Percentiles rank a stretch among this genome's conserved stretches.
phyloP scores from a whole-genome alignment of 176 grass and related monocot species.

The Pontederia crassipes region DNA sequence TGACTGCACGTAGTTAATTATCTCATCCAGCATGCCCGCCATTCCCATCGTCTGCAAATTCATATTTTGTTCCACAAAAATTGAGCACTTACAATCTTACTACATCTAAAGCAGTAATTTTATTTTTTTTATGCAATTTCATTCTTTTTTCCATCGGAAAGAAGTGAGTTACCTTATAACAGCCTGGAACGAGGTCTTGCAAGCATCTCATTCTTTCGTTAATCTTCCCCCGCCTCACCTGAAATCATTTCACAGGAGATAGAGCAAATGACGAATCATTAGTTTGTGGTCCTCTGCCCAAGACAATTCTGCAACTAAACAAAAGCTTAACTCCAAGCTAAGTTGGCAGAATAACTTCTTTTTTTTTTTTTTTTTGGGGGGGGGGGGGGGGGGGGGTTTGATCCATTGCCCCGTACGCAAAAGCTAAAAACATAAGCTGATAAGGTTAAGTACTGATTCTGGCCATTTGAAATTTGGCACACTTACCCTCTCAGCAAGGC shows the following conservation, averaged over 20 bases:
- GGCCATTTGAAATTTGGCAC: neutral
- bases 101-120: neutral
- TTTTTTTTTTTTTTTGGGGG: too few species aligned
- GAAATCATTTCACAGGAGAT: neutral
- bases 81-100: neutral
- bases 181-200: slow-evolving; percentile 24
- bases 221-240: slow-evolving; percentile 21
- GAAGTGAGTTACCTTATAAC: slow-evolving; percentile 14
- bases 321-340: neutral
- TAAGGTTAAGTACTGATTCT: too few species aligned
- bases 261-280: neutral
- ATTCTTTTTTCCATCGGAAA: neutral
- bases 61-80: neutral
- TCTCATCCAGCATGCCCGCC: slow-evolving; percentile 21
- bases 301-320: too few species aligned
- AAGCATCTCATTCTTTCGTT: slow-evolving; percentile 24
- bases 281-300: neutral
- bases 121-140: neutral
- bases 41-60: slow-evolving; percentile 7
- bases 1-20: slow-evolving; percentile 25
- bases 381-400: neutral
- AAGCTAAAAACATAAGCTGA: too few species aligned
- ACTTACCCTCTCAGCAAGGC: slow-evolving; percentile 26
- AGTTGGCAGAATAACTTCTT: neutral
- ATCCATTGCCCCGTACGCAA: neutral